A percentile compares a stretch with the other conserved stretches of the same genome.
Evolutionary conservation across 179 eudicot species (phyloP).

Genomic region (Beta corolliflora): DNA sequence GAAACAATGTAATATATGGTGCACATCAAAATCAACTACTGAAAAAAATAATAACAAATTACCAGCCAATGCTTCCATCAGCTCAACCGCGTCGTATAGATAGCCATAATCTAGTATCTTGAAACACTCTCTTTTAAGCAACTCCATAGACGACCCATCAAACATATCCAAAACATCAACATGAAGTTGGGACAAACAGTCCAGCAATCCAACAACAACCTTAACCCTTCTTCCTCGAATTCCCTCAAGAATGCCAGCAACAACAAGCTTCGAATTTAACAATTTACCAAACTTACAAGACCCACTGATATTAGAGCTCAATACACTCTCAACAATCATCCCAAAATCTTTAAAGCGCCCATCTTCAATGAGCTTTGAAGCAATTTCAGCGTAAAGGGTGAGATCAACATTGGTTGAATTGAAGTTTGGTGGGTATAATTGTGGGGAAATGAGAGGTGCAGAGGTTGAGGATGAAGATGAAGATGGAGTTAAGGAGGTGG

Average conservation of each 20-base stretch:
- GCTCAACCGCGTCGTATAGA: slow-evolving; percentile 44
- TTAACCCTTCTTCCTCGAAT: slow-evolving; percentile 42
- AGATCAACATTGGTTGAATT: slow-evolving; percentile 18
- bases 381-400: slow-evolving; percentile 48
- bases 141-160: slow-evolving; percentile 47
- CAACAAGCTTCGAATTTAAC: slow-evolving; percentile 44
- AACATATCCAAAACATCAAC: slow-evolving; percentile 45
- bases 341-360: slow-evolving; percentile 60
- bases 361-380: slow-evolving; percentile 57
- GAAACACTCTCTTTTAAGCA: slow-evolving; percentile 45
- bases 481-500: slow-evolving; percentile 26
- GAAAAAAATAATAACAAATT: background rate
- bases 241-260: slow-evolving; percentile 43
- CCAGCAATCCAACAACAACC: slow-evolving; percentile 45
- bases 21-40: background rate
- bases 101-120: slow-evolving; percentile 37
- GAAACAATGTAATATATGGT: background rate
- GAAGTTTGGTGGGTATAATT: slow-evolving; percentile 23
- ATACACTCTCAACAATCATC: slow-evolving; percentile 45
- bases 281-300: slow-evolving; percentile 30
- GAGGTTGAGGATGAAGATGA: slow-evolving; percentile 32
- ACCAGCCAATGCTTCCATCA: slow-evolving; percentile 70
- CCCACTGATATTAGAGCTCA: slow-evolving; percentile 32
- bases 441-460: slow-evolving; percentile 35
- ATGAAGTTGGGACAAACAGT: slow-evolving; percentile 48